Evolutionary conservation across 2,329 filamentous ascomycete genomes (phyloP).

Genomic region (Didymella pinodella): DNA sequence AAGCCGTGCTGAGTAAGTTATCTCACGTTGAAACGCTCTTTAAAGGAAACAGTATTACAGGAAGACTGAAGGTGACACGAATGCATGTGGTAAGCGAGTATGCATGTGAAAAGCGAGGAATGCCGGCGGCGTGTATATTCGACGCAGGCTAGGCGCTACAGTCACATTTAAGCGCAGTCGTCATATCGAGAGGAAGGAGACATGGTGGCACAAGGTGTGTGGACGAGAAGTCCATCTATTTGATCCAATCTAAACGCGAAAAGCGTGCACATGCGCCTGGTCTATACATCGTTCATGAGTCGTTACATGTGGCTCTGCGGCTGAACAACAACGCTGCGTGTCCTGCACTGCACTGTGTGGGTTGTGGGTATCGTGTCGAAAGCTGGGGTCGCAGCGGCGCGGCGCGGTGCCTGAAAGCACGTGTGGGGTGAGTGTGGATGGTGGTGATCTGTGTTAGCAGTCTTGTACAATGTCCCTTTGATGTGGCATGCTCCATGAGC

Average conservation of each 20-base stretch:
- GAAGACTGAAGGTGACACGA: no score
- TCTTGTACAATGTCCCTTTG: slow-evolving; percentile 18
- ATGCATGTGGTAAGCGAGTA: no score
- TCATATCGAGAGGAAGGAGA: background rate
- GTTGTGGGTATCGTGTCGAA: slow-evolving; percentile 7
- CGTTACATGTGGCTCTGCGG: slow-evolving; percentile 12
- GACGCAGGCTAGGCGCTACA: no score
- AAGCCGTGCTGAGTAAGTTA: no score
- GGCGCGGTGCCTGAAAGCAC: slow-evolving; percentile 9
- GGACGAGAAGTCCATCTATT: slow-evolving; percentile 10
- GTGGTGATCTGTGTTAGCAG: slow-evolving; percentile 16
- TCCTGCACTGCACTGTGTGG: slow-evolving; percentile 14
- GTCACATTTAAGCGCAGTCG: no score
- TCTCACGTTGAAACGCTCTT: no score
- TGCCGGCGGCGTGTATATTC: no score
- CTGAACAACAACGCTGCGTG: slow-evolving; percentile 4
- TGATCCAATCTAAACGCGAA: slow-evolving; percentile 5
- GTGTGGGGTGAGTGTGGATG: background rate
- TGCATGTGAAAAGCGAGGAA: no score
- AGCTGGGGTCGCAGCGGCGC: background rate
- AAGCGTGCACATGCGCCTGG: background rate
- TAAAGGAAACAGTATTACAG: no score
- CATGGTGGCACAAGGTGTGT: background rate
- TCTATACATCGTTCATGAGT: no score
- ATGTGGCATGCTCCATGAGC: slow-evolving; percentile 25